Percentiles rank a stretch among this genome's conserved stretches.
These are phyloP conservation scores for Raphidocelis subcapitata DNA, from an alignment of 139 green algal genomes.

Conservation along the genomic window DNA sequence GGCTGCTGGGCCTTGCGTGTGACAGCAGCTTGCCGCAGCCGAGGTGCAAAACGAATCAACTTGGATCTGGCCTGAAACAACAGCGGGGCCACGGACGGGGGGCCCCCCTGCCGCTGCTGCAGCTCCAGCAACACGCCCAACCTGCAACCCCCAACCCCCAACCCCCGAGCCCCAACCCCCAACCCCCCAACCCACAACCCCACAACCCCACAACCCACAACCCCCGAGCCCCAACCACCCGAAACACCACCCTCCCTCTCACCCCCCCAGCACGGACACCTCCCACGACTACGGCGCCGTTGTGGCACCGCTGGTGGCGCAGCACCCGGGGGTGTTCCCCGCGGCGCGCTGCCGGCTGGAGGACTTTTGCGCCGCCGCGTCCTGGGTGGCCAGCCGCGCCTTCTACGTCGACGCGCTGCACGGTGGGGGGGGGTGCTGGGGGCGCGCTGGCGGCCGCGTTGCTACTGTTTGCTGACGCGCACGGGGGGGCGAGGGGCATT, in stretches of 20 bases:
- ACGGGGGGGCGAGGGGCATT: not conserved
- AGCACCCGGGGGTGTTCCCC: constrained; percentile 31
- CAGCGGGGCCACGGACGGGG: too few species aligned
- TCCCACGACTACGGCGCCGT: constrained; percentile 56
- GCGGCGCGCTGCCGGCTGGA: constrained; percentile 19
- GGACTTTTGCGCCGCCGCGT: constrained; percentile 58
- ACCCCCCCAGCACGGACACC: constrained; percentile 27
- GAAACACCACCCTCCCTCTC: too few species aligned
- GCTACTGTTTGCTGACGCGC: not conserved
- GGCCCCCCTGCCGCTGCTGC: too few species aligned
- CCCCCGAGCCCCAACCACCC: too few species aligned
- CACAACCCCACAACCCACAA: too few species aligned
- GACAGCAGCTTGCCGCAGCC: too few species aligned
- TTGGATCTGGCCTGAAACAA: too few species aligned
- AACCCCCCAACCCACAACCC: too few species aligned
- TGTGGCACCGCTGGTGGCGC: constrained; percentile 44
- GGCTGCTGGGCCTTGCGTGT: too few species aligned
- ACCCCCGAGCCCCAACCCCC: too few species aligned
- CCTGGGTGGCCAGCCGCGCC: constrained; percentile 69
- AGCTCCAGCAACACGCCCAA: not conserved
- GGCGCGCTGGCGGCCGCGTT: not conserved
- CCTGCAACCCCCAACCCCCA: not conserved
- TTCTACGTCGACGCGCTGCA: constrained; percentile 82
- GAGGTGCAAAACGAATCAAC: too few species aligned
- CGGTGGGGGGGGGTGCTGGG: constrained; percentile 44